Percentiles rank a stretch among this genome's conserved stretches.
Evolutionary conservation across 73 alveolate species (phyloP).

Genomic region (Paramecium biaurelia): DNA sequence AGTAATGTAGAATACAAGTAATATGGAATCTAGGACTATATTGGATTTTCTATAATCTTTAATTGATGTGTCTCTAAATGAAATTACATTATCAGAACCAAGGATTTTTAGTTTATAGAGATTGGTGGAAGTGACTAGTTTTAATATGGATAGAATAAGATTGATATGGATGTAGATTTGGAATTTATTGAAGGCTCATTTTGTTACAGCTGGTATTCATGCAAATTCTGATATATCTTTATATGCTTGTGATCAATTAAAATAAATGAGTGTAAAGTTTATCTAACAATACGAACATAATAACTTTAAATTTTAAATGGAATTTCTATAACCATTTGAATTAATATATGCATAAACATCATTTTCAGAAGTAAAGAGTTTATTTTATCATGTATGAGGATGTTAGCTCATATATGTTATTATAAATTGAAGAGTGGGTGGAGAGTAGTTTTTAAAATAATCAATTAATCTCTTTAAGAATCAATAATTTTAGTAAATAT

Average conservation of each 20-base stretch:
- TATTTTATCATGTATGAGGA: constrained; percentile 41
- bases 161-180: constrained; percentile 81
- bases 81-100: constrained; percentile 52
- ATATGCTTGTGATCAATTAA: constrained; percentile 73
- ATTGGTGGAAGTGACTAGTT: constrained; percentile 81
- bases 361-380: constrained; percentile 46
- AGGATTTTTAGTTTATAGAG: constrained; percentile 74
- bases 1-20: constrained; percentile 8
- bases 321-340: constrained; percentile 84
- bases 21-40: constrained; percentile 28
- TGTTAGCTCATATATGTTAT: constrained; percentile 31
- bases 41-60: constrained; percentile 10
- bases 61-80: constrained; percentile 7
- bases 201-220: constrained; percentile 69
- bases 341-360: not conserved
- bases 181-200: constrained; percentile 72
- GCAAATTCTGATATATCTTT: constrained; percentile 51
- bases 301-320: constrained; percentile 74
- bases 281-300: constrained; percentile 72
- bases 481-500: not conserved
- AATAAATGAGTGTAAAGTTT: constrained; percentile 80
- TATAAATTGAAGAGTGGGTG: constrained; percentile 54
- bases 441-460: constrained; percentile 16
- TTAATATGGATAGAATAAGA: constrained; percentile 81
- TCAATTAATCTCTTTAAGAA: not conserved